Conservation (phyloP, 768 basidiomycete species). For the Naganishia friedmannii region DNA sequence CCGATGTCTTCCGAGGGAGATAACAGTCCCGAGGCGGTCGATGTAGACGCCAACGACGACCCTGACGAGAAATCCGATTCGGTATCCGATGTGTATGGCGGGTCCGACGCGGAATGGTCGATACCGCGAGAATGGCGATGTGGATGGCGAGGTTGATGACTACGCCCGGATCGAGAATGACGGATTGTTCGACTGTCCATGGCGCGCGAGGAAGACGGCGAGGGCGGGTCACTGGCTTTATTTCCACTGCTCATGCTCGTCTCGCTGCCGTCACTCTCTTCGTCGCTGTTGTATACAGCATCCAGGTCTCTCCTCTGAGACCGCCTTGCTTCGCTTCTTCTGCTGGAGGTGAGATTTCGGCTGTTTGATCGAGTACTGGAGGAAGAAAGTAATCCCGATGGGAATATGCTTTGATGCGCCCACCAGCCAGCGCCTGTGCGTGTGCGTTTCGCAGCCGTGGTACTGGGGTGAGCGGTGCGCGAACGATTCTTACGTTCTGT, state of each 20-base stretch:
- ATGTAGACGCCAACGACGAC: slow-evolving; percentile 12
- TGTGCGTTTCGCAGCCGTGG: slow-evolving; percentile 26
- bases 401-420: slow-evolving; percentile 51
- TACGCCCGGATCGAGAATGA: neutral
- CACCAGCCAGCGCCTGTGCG: slow-evolving; percentile 40
- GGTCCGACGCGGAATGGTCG: neutral
- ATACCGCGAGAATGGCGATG: neutral
- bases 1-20: neutral
- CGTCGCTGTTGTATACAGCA: slow-evolving; percentile 19
- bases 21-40: neutral
- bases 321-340: slow-evolving; percentile 33
- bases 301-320: slow-evolving; percentile 32
- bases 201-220: slow-evolving; percentile 37
- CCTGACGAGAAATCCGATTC: slow-evolving; percentile 10
- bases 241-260: slow-evolving; percentile 33
- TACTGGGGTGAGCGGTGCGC: neutral
- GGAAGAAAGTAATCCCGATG: slow-evolving; percentile 27
- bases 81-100: neutral
- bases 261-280: slow-evolving; percentile 22
- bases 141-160: neutral
- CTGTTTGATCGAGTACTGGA: slow-evolving; percentile 8
- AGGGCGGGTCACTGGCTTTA: slow-evolving; percentile 23
- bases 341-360: slow-evolving; percentile 30
- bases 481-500: neutral
- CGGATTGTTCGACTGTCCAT: slow-evolving; percentile 34